Percentiles rank a stretch among this genome's conserved stretches.
Evolutionary conservation across 1,284 basidiomycete species (phyloP).

Genomic region (Ganoderma sinense): DNA sequence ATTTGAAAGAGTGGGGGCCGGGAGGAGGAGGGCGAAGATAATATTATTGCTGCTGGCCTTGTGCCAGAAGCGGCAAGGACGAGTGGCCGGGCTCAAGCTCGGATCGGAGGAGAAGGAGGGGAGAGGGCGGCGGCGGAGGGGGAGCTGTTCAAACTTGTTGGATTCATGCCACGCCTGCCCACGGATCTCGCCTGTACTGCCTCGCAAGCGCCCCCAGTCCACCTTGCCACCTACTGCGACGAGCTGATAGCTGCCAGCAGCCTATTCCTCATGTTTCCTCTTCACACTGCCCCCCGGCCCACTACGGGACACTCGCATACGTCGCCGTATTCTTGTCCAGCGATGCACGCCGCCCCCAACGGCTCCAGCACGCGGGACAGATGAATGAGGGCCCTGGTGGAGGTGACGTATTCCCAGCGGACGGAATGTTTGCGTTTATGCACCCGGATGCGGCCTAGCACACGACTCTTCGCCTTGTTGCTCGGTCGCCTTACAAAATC

Average conservation of each 20-base stretch:
- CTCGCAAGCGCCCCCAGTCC: neutral
- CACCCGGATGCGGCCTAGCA: constrained; percentile 27
- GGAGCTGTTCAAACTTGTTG: constrained; percentile 3
- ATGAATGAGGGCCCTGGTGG: constrained; percentile 25
- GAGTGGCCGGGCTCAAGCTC: neutral
- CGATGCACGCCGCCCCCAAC: constrained; percentile 4
- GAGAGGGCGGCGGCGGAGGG: neutral
- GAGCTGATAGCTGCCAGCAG: constrained; percentile 1
- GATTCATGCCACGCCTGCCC: neutral
- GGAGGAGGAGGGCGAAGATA: neutral
- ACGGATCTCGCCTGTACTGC: neutral
- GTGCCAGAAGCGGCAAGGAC: constrained; percentile 1
- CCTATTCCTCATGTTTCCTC: constrained; percentile 1
- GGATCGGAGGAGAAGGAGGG: neutral
- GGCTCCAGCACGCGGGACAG: constrained; percentile 23
- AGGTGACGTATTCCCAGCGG: constrained; percentile 18
- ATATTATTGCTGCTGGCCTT: neutral
- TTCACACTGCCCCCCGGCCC: constrained; percentile 10
- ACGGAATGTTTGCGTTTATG: constrained; percentile 22
- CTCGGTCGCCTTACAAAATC: constrained; percentile 17
- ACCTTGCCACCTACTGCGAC: constrained; percentile 8
- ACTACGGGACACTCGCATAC: neutral
- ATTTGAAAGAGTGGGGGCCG: neutral
- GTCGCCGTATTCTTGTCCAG: neutral
- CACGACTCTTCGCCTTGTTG: constrained; percentile 8